These are phyloP conservation scores for Escovopsis weberi DNA, from an alignment of 2,329 filamentous ascomycete genomes.

Conservation along the genomic window DNA sequence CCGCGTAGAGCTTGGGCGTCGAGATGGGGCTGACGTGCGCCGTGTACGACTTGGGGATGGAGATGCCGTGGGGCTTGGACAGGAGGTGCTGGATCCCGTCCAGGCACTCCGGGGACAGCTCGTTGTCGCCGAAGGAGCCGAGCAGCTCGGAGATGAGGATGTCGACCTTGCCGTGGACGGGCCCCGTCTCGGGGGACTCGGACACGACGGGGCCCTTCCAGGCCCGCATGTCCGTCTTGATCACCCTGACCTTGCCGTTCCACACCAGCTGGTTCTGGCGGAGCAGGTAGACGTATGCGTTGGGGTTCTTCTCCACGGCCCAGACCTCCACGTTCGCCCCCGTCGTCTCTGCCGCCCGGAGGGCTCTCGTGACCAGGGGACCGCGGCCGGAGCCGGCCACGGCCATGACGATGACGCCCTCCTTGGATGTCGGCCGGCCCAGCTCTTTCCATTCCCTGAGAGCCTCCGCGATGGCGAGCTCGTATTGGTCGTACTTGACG, in stretches of 20 bases:
- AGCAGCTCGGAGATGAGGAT: slow-evolving; percentile 90
- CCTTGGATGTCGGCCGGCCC: slow-evolving; percentile 55
- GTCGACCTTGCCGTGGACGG: slow-evolving; percentile 56
- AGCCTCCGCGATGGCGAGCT: slow-evolving; percentile 67
- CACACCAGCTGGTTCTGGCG: slow-evolving; percentile 74
- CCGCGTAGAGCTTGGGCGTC: slow-evolving; percentile 70
- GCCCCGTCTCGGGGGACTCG: slow-evolving; percentile 25
- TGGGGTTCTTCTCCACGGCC: slow-evolving; percentile 96
- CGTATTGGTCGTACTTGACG: slow-evolving; percentile 95
- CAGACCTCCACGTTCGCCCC: slow-evolving; percentile 72
- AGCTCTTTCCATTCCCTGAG: slow-evolving; percentile 64
- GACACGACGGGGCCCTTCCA: slow-evolving; percentile 69
- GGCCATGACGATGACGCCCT: slow-evolving; percentile 65
- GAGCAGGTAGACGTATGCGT: slow-evolving; percentile 86
- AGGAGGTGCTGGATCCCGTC: slow-evolving; percentile 91
- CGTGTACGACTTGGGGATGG: slow-evolving; percentile 85
- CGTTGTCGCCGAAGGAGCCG: slow-evolving; percentile 92
- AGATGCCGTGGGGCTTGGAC: slow-evolving; percentile 66
- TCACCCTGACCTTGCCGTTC: slow-evolving; percentile 65
- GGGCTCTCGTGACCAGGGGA: slow-evolving; percentile 74
- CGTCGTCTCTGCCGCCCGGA: slow-evolving; percentile 64
- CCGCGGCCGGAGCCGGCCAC: slow-evolving; percentile 90
- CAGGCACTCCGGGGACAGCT: slow-evolving; percentile 89
- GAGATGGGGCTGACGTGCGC: slow-evolving; percentile 88
- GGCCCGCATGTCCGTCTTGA: slow-evolving; percentile 93